phyloP scores from a whole-genome alignment of 2,329 filamentous ascomycete genomes.

The Colletotrichum liriopes region DNA sequence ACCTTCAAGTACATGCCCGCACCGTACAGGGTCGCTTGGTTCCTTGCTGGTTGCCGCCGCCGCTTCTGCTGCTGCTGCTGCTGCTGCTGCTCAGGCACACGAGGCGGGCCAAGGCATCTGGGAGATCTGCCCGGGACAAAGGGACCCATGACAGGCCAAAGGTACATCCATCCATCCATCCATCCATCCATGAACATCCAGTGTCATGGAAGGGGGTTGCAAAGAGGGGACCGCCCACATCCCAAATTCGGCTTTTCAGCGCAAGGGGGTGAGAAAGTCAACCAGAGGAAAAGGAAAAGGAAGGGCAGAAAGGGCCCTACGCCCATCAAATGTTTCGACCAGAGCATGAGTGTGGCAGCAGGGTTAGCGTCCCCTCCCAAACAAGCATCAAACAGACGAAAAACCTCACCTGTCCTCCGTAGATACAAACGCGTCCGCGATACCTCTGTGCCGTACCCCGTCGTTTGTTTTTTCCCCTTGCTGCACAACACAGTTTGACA shows the following conservation, averaged over 20 bases:
- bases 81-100: slow-evolving; percentile 28
- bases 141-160: slow-evolving; percentile 30
- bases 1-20: not conserved
- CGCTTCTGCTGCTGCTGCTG: slow-evolving; percentile 13
- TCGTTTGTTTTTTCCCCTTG: not conserved
- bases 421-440: slow-evolving; percentile 11
- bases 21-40: slow-evolving; percentile 18
- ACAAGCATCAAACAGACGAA: slow-evolving; percentile 63
- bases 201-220: slow-evolving; percentile 17
- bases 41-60: slow-evolving; percentile 15
- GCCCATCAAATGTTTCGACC: slow-evolving; percentile 55
- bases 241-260: slow-evolving; percentile 38
- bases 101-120: slow-evolving; percentile 42
- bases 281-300: slow-evolving; percentile 7
- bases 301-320: slow-evolving; percentile 28
- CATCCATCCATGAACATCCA: slow-evolving; percentile 24
- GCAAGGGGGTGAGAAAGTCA: slow-evolving; percentile 12
- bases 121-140: slow-evolving; percentile 41
- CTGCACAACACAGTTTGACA: not conserved
- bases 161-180: too few species aligned
- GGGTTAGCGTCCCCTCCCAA: slow-evolving; percentile 50
- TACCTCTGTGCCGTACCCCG: not conserved
- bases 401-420: slow-evolving; percentile 18
- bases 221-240: slow-evolving; percentile 41
- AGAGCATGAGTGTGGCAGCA: slow-evolving; percentile 54